Evolutionary conservation across 257 asterid species (phyloP).

Genomic region (Lantana camara): DNA sequence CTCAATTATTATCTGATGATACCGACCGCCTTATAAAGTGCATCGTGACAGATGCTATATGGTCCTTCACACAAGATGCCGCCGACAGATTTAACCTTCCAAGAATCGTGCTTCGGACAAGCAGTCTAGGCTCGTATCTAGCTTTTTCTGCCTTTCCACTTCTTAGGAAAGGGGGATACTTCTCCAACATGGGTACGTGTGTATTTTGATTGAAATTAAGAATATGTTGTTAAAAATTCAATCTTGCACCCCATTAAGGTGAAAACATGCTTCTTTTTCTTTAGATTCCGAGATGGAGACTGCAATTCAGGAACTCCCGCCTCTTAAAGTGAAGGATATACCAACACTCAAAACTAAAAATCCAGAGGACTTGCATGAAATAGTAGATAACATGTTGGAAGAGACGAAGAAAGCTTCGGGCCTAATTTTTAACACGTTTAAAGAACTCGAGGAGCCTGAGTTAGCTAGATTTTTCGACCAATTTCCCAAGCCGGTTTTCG

Average conservation of each 20-base stretch:
- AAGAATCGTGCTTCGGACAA: conserved; percentile 39
- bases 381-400: conserved; percentile 18
- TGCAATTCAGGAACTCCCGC: conserved; percentile 33
- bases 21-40: conserved; percentile 1
- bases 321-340: conserved; percentile 38
- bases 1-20: conserved; percentile 18
- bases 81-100: conserved; percentile 45
- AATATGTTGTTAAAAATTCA: too few species aligned
- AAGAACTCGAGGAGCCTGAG: conserved; percentile 35
- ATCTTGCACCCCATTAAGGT: too few species aligned
- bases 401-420: conserved; percentile 32
- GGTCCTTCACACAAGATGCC: conserved; percentile 34
- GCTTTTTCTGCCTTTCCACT: conserved; percentile 28
- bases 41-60: conserved; percentile 30
- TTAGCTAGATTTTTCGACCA: conserved; percentile 18
- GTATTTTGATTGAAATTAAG: too few species aligned
- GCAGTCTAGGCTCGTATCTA: conserved; percentile 26
- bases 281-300: conserved; percentile 34
- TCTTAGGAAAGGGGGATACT: conserved; percentile 28
- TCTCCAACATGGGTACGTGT: conserved; percentile 32
- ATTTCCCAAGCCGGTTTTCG: conserved; percentile 26
- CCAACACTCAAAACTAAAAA: conserved; percentile 17
- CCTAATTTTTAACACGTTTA: conserved; percentile 34
- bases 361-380: conserved; percentile 3
- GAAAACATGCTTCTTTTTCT: background rate